Conservation (phyloP, 352 stramenopile genomes). For the Blastocystis sp. region DNA sequence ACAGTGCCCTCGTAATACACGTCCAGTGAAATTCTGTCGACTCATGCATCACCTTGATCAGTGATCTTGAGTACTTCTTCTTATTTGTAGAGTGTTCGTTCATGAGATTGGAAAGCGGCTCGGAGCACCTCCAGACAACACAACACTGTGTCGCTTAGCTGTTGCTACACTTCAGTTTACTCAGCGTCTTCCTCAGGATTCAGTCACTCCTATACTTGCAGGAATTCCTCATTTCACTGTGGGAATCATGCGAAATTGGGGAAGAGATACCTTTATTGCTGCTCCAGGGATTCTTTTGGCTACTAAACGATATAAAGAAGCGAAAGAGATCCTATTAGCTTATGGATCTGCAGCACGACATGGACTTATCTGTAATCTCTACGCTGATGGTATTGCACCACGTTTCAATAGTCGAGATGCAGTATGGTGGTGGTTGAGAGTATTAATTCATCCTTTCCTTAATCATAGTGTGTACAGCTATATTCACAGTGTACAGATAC, state of each 20-base stretch:
- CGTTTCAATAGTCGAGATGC: constrained; percentile 70
- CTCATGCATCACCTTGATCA: constrained; percentile 10
- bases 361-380: constrained; percentile 69
- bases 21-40: constrained; percentile 56
- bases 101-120: not conserved
- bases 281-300: constrained; percentile 66
- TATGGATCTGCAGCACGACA: constrained; percentile 63
- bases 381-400: constrained; percentile 20
- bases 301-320: constrained; percentile 63
- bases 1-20: constrained; percentile 15
- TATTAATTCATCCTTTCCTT: not conserved
- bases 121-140: not conserved
- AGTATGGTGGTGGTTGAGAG: constrained; percentile 69
- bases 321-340: constrained; percentile 25
- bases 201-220: not conserved
- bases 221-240: constrained; percentile 67
- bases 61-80: not conserved
- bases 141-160: not conserved
- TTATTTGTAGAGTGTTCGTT: constrained; percentile 33
- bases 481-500: not conserved
- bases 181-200: not conserved
- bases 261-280: constrained; percentile 70
- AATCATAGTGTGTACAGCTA: not conserved
- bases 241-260: constrained; percentile 70
- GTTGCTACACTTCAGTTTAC: constrained; percentile 57